A percentile compares a stretch with the other conserved stretches of the same genome.
phyloP scores from a whole-genome alignment of 805 yeast species.

The Metschnikowia cubensis region DNA sequence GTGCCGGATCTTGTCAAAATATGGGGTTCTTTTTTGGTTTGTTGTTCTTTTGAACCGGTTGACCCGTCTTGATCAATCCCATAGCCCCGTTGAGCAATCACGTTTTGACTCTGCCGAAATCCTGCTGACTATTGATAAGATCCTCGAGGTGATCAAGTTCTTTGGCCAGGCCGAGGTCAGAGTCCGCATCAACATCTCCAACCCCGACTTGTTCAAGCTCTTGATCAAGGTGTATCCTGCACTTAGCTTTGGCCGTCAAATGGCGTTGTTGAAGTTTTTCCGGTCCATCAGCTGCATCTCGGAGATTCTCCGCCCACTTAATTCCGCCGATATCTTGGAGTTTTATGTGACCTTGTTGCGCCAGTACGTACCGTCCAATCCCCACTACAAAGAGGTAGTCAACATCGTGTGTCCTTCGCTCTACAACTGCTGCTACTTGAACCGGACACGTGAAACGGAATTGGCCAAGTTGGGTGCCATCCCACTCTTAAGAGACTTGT shows the following conservation, averaged over 20 bases:
- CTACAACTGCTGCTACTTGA: constrained; percentile 50
- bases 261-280: constrained; percentile 42
- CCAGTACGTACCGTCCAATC: constrained; percentile 24
- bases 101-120: background rate
- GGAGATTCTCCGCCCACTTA: constrained; percentile 28
- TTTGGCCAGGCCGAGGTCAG: constrained; percentile 47
- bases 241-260: constrained; percentile 30
- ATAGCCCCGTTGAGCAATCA: background rate
- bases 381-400: constrained; percentile 36
- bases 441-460: constrained; percentile 41
- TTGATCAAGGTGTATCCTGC: constrained; percentile 37
- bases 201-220: constrained; percentile 37
- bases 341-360: constrained; percentile 35
- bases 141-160: constrained; percentile 35
- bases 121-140: constrained; percentile 24
- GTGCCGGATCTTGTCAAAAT: constrained; percentile 39
- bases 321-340: constrained; percentile 41
- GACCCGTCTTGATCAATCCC: constrained; percentile 14
- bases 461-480: constrained; percentile 46
- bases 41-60: constrained; percentile 36
- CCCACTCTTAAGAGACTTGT: constrained; percentile 40
- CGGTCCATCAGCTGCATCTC: constrained; percentile 39
- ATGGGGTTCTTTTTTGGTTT: constrained; percentile 42
- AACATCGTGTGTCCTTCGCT: constrained; percentile 46
- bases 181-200: constrained; percentile 38